Conservation (phyloP, 352 stramenopile genomes). For the Globisporangium parvum region DNA sequence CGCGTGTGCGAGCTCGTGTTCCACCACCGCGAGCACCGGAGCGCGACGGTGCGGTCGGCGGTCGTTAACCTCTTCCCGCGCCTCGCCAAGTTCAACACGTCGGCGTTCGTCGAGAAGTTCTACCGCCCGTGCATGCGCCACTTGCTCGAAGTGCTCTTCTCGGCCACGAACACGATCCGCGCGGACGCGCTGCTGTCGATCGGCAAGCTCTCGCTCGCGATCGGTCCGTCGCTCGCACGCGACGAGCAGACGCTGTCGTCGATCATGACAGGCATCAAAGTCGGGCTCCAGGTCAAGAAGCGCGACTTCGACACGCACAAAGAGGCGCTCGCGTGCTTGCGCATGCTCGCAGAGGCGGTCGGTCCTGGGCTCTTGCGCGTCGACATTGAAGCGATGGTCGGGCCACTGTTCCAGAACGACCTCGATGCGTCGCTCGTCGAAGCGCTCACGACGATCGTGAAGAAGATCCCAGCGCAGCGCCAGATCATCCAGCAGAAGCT, state of each 20-base stretch:
- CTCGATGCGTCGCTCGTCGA: slow-evolving; percentile 76
- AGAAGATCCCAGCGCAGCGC: slow-evolving; percentile 75
- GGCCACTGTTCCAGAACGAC: slow-evolving; percentile 78
- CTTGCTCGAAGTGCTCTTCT: slow-evolving; percentile 78
- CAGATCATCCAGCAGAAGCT: slow-evolving; percentile 77
- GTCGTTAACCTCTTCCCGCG: slow-evolving; percentile 83
- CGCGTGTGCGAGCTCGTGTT: slow-evolving; percentile 74
- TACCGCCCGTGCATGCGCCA: slow-evolving; percentile 83
- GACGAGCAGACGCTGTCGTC: slow-evolving; percentile 74
- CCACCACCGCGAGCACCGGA: slow-evolving; percentile 75
- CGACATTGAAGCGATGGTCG: slow-evolving; percentile 77
- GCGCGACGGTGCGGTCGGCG: slow-evolving; percentile 63
- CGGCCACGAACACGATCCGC: slow-evolving; percentile 66
- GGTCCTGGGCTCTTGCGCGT: slow-evolving; percentile 67
- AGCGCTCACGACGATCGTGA: slow-evolving; percentile 79
- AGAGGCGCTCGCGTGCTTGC: slow-evolving; percentile 74
- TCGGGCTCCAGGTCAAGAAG: slow-evolving; percentile 76
- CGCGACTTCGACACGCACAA: slow-evolving; percentile 82
- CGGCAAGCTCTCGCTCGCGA: slow-evolving; percentile 78
- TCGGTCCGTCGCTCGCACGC: slow-evolving; percentile 64
- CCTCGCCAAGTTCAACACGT: slow-evolving; percentile 86
- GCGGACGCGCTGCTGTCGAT: slow-evolving; percentile 79
- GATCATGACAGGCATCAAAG: slow-evolving; percentile 86
- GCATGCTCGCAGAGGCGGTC: slow-evolving; percentile 77
- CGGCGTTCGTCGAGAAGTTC: slow-evolving; percentile 78